Evolutionary conservation across 2,329 filamentous ascomycete genomes (phyloP).

Genomic region (Scortechinia acanthostroma): DNA sequence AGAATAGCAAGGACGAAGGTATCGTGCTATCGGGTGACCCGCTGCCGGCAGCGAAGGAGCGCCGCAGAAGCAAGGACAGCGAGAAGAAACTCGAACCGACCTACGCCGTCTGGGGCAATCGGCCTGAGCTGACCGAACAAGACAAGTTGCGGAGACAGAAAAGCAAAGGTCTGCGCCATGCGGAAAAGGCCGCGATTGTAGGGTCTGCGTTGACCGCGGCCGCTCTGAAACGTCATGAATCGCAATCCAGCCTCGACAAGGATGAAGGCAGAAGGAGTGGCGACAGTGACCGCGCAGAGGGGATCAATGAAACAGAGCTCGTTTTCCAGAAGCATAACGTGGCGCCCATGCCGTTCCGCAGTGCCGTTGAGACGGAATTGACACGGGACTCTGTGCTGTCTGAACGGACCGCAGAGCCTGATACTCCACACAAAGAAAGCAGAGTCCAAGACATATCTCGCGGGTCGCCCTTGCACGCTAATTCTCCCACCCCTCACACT

Average conservation of each 20-base stretch:
- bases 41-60: not conserved
- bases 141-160: not conserved
- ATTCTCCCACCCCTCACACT: not conserved
- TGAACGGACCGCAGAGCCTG: not conserved
- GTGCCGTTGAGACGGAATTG: not conserved
- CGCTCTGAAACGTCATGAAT: not conserved
- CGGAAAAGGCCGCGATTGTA: not conserved
- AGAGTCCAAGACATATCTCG: not conserved
- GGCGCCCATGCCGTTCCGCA: not conserved
- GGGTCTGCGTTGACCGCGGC: not conserved
- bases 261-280: not conserved
- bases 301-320: not conserved
- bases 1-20: conserved; percentile 2
- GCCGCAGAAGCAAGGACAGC: not conserved
- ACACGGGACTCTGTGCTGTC: not conserved
- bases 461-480: not conserved
- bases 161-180: not conserved
- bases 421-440: not conserved
- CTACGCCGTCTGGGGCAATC: not conserved
- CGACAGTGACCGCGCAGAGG: not conserved
- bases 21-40: not conserved
- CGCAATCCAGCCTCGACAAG: not conserved
- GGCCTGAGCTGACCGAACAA: not conserved
- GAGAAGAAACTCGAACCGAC: not conserved
- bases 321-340: conserved; percentile 2